Evolutionary conservation across 768 basidiomycete species (phyloP).

Genomic region (Xerocomellus chrysenteron): DNA sequence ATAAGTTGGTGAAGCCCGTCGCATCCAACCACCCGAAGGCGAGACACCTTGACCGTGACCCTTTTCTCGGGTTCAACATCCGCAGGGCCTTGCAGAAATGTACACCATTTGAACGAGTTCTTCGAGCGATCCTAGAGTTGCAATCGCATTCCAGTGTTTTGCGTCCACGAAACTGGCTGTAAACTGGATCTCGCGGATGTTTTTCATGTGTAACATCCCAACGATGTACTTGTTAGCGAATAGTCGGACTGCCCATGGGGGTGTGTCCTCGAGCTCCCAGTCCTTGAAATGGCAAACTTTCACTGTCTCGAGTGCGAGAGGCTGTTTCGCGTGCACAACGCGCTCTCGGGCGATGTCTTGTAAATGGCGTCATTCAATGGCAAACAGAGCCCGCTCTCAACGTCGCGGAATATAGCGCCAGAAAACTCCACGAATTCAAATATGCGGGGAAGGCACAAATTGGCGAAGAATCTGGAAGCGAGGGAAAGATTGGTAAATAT

Average conservation of each 20-base stretch:
- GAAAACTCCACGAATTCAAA: constrained; percentile 34
- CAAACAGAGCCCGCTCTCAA: not conserved
- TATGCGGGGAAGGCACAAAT: constrained; percentile 38
- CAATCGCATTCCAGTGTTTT: no score
- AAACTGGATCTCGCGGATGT: no score
- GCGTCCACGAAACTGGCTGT: no score
- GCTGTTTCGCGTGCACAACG: no score
- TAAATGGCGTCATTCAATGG: not conserved
- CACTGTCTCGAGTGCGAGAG: no score
- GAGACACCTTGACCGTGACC: constrained; percentile 4
- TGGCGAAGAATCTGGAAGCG: constrained; percentile 45
- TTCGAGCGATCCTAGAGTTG: no score
- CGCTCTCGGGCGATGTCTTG: not conserved
- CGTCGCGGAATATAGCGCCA: constrained; percentile 18
- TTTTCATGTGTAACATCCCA: no score
- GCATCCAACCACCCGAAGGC: not conserved
- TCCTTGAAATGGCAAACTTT: no score
- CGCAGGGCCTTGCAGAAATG: not conserved
- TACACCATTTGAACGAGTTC: no score
- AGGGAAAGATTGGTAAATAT: not conserved
- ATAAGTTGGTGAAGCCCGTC: not conserved
- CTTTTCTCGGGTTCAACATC: not conserved
- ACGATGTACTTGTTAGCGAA: no score
- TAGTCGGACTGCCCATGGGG: no score
- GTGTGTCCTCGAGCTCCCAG: no score